These are phyloP conservation scores for Diaporthe humulicola DNA, from an alignment of 2,329 filamentous ascomycete species.

Conservation along the genomic window DNA sequence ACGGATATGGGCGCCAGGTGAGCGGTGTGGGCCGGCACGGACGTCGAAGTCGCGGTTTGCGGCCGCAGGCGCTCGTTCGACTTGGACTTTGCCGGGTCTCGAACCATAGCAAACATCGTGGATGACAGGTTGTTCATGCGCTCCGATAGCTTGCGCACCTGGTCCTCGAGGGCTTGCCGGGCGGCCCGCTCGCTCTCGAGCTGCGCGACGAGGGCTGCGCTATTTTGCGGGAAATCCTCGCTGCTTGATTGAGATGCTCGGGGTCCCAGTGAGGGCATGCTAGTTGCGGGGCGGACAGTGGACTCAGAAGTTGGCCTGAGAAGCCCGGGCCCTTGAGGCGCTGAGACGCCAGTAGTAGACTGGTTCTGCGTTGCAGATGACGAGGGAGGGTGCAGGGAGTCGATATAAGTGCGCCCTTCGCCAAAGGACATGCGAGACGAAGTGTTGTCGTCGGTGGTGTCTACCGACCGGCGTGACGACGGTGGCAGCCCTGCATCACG, in stretches of 20 bases:
- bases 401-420: slow-evolving; percentile 60
- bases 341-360: slow-evolving; percentile 40
- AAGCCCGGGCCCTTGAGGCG: slow-evolving; percentile 41
- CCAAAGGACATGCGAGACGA: slow-evolving; percentile 59
- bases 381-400: slow-evolving; percentile 55
- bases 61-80: slow-evolving; percentile 46
- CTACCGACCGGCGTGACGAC: slow-evolving; percentile 52
- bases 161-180: slow-evolving; percentile 66
- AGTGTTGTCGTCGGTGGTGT: slow-evolving; percentile 43
- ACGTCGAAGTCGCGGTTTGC: slow-evolving; percentile 39
- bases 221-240: slow-evolving; percentile 57
- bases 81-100: slow-evolving; percentile 51
- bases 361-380: slow-evolving; percentile 48
- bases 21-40: slow-evolving; percentile 41
- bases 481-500: neutral
- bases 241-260: slow-evolving; percentile 34
- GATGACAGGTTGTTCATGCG: slow-evolving; percentile 62
- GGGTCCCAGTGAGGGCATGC: slow-evolving; percentile 55
- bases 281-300: slow-evolving; percentile 62
- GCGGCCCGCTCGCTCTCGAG: slow-evolving; percentile 70
- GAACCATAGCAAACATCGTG: slow-evolving; percentile 54
- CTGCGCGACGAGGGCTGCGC: slow-evolving; percentile 63
- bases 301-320: slow-evolving; percentile 58
- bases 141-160: slow-evolving; percentile 67
- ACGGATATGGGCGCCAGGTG: slow-evolving; percentile 35